Conservation (phyloP, 371 early-diverging fungal genomes). For the Rhizopus sp. region DNA sequence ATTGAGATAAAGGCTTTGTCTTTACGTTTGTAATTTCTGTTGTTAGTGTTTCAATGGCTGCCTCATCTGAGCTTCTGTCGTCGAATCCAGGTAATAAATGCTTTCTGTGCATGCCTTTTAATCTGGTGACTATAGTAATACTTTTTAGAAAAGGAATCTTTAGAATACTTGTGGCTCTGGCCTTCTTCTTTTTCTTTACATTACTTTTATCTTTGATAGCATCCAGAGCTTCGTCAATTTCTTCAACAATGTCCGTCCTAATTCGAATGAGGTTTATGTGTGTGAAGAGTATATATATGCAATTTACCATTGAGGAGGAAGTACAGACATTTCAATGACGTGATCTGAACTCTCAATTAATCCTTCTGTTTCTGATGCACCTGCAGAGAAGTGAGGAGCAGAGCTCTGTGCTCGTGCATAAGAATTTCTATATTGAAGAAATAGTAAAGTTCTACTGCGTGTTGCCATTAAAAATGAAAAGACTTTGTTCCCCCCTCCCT, state of each 20-base stretch:
- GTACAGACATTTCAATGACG: slow-evolving; percentile 73
- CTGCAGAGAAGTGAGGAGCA: slow-evolving; percentile 41
- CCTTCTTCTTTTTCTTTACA: neutral
- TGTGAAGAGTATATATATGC: neutral
- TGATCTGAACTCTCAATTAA: slow-evolving; percentile 67
- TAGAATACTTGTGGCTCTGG: neutral
- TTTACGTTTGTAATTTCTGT: slow-evolving; percentile 79
- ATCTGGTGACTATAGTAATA: slow-evolving; percentile 62
- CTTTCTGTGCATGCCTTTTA: slow-evolving; percentile 88
- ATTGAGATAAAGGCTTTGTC: neutral
- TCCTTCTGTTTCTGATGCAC: slow-evolving; percentile 60
- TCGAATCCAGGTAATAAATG: slow-evolving; percentile 94
- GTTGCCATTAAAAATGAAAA: slow-evolving; percentile 66
- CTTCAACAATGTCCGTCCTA: slow-evolving; percentile 89
- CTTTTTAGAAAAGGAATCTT: too few species aligned
- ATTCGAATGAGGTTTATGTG: neutral
- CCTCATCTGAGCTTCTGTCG: slow-evolving; percentile 83
- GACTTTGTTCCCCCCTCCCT: too few species aligned
- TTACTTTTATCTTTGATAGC: slow-evolving; percentile 68
- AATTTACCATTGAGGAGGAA: slow-evolving; percentile 84
- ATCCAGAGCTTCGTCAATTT: slow-evolving; percentile 67
- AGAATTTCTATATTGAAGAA: slow-evolving; percentile 91
- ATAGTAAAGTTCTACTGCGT: slow-evolving; percentile 87
- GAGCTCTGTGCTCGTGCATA: slow-evolving; percentile 68
- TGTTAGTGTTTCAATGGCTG: slow-evolving; percentile 81